phyloP scores from a whole-genome alignment of 148 eudicot genomes.

The Diospyros kaki region DNA sequence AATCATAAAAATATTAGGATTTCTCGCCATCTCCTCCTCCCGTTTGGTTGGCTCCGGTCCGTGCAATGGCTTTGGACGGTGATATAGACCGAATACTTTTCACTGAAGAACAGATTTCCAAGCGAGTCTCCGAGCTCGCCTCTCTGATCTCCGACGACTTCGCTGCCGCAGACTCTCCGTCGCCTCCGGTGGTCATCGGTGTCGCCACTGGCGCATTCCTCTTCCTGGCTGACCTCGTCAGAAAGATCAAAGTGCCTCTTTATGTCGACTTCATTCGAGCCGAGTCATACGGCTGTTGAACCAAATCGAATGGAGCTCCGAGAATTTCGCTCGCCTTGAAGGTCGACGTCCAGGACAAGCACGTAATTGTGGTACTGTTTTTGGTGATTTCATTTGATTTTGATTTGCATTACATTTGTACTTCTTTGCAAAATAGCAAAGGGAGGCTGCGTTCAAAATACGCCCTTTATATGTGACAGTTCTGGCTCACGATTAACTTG shows the following conservation, averaged over 20 bases:
- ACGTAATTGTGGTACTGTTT: constrained; percentile 56
- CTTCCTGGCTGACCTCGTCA: constrained; percentile 72
- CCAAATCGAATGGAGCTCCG: constrained; percentile 60
- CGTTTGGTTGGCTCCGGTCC: no score
- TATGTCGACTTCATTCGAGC: constrained; percentile 59
- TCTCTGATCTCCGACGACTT: constrained; percentile 43
- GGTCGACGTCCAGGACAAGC: constrained; percentile 51
- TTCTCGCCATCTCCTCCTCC: background rate
- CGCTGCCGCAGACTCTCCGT: background rate
- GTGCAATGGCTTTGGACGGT: constrained; percentile 25
- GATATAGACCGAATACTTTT: constrained; percentile 49
- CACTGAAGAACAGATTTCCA: constrained; percentile 37
- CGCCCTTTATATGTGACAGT: no score
- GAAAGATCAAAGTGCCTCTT: constrained; percentile 47
- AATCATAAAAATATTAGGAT: background rate
- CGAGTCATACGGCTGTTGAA: constrained; percentile 55
- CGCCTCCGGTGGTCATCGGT: constrained; percentile 51
- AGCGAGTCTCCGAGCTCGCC: constrained; percentile 50
- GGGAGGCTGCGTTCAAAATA: no score
- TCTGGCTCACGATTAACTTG: no score
- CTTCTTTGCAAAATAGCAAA: no score
- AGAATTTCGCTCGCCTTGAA: constrained; percentile 49
- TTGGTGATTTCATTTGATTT: background rate
- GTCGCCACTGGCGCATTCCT: constrained; percentile 78
- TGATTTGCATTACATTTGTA: background rate